Base-by-base conservation (phyloP, 164 flowering plant genomes). In the Paratinospora sagittata region DNA sequence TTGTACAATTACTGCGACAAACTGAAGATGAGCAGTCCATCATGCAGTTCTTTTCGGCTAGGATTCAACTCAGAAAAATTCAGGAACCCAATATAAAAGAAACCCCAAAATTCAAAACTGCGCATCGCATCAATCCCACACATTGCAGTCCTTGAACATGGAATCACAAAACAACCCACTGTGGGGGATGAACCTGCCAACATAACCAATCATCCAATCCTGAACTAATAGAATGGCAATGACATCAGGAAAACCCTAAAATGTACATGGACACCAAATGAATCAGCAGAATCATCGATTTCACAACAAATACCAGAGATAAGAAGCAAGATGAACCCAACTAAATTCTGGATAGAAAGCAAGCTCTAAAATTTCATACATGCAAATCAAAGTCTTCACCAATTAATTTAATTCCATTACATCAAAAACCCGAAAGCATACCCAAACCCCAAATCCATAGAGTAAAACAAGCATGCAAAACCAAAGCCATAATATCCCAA, bases 381-480 rank as follows among this genome's bases (percentile, higher is more conserved):
- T 49, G 21, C 57, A 49, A 49, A 49, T 49, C 57, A 49, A 10
- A 36, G 39, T 8, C 39, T 36, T 36, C 39, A 47, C 36, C 17
- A 70, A 57, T 55, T 19, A 49, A n/a, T n/a, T n/a, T n/a, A n/a
- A 10, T 36, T 63, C 67, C n/a, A 27, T 74, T 58, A 30, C 64
- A 57, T 62, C 13, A 24, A 16, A 72, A 57, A 65, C n/a, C 45
- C 6, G 19, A 67, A 67, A 24, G 26, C 45, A 1, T 12, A 37
- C 16, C 26, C 41, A 68, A 41, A 63, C 34, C 47, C 73, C 73
- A 79, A 81, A 81, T 81, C 84, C 74, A 71, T n/a, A n/a, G 23
- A 76, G 39, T 3, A 8, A 26, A 61, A 17, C 16, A 41, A 30
- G n/a, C 68, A 63, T 52, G 57, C 60, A 52, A 70, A n/a, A 33